Evolutionary conservation across 192 early-diverging fungal species (phyloP).

Genomic region (Coemansia sp.): DNA sequence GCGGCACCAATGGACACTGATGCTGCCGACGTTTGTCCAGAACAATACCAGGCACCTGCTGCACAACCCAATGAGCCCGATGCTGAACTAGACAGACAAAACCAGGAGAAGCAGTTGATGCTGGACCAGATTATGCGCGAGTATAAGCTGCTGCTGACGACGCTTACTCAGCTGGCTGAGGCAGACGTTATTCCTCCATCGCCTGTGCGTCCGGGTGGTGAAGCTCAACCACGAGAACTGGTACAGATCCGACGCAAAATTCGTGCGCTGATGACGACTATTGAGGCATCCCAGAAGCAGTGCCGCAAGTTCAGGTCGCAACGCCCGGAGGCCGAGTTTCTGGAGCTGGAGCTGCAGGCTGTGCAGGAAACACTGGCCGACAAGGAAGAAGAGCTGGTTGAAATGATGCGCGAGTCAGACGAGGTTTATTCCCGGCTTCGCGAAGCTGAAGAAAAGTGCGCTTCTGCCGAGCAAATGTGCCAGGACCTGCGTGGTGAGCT

Average conservation of each 20-base stretch:
- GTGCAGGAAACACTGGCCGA: slow-evolving; percentile 34
- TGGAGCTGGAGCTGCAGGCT: slow-evolving; percentile 53
- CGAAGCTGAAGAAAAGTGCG: slow-evolving; percentile 11
- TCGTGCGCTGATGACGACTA: slow-evolving; percentile 41
- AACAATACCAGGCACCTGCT: not conserved
- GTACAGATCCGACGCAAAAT: slow-evolving; percentile 44
- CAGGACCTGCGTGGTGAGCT: slow-evolving; percentile 14
- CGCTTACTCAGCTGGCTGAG: slow-evolving; percentile 37
- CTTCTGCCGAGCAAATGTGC: slow-evolving; percentile 2
- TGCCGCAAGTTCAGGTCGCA: slow-evolving; percentile 48
- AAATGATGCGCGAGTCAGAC: slow-evolving; percentile 31
- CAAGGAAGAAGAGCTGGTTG: slow-evolving; percentile 41
- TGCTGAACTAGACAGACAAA: slow-evolving; percentile 16
- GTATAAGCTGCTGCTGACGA: slow-evolving; percentile 26
- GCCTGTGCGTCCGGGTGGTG: slow-evolving; percentile 17
- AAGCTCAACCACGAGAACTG: slow-evolving; percentile 29
- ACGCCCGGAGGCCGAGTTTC: slow-evolving; percentile 49
- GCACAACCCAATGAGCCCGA: slow-evolving; percentile 4
- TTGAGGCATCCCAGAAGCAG: slow-evolving; percentile 39
- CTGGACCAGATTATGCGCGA: slow-evolving; percentile 43
- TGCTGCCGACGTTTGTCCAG: not conserved
- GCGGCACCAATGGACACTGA: slow-evolving; percentile 27
- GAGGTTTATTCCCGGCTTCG: slow-evolving; percentile 15
- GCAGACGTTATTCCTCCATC: slow-evolving; percentile 37
- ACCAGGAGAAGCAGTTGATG: slow-evolving; percentile 27